phyloP scores from a whole-genome alignment of 108 stramenopile species.

The Cyclostephanos invisitatus region DNA sequence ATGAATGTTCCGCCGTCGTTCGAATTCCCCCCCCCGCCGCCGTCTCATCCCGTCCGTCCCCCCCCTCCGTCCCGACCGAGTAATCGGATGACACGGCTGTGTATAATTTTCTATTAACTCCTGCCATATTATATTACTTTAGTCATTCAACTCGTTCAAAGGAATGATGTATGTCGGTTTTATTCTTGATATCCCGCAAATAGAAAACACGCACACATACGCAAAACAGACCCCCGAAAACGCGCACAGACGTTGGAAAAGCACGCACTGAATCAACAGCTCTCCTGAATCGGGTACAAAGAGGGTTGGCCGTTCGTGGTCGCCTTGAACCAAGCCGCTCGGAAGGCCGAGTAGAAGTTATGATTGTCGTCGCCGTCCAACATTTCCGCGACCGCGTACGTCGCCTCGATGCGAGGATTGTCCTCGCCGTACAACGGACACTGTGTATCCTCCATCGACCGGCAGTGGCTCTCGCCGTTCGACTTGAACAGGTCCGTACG shows the following conservation, averaged over 20 bases:
- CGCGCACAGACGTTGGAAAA: too few species aligned
- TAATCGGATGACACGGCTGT: too few species aligned
- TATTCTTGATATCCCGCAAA: too few species aligned
- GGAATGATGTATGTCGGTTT: too few species aligned
- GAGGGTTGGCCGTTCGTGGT: slow-evolving; percentile 29
- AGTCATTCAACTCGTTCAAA: too few species aligned
- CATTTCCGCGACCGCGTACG: slow-evolving; percentile 26
- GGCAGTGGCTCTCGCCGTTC: slow-evolving; percentile 37
- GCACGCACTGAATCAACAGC: background rate
- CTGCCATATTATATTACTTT: too few species aligned
- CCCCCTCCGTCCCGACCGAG: too few species aligned
- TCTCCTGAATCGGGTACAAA: slow-evolving; percentile 12
- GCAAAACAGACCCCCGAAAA: too few species aligned
- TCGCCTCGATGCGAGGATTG: slow-evolving; percentile 22
- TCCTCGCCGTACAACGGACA: slow-evolving; percentile 11
- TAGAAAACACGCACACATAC: slow-evolving; percentile 6
- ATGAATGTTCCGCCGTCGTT: too few species aligned
- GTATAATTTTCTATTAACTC: too few species aligned
- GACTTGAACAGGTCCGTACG: slow-evolving; percentile 40
- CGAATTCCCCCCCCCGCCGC: too few species aligned
- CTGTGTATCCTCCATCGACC: slow-evolving; percentile 12
- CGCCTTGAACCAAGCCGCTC: slow-evolving; percentile 44
- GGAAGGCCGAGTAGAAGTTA: slow-evolving; percentile 43
- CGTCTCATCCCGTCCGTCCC: too few species aligned
- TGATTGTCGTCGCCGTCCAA: slow-evolving; percentile 30